Conservation (phyloP, 176 grass and related monocot species). For the Oryza glumipatula region DNA sequence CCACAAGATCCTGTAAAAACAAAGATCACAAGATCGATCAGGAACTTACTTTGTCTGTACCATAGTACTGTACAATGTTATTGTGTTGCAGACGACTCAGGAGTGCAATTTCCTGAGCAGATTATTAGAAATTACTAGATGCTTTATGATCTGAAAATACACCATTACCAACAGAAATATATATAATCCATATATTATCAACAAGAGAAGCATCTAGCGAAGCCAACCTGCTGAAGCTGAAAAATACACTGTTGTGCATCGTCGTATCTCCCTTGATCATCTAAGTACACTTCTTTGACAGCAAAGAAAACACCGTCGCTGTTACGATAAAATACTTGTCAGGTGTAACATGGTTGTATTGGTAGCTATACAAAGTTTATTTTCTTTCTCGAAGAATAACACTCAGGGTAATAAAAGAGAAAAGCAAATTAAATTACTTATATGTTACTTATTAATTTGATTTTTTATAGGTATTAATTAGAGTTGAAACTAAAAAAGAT, state of each 20-base stretch:
- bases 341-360: too few species aligned
- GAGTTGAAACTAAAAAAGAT: too few species aligned
- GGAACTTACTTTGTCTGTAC: constrained; percentile 88
- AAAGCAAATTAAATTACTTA: too few species aligned
- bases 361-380: too few species aligned
- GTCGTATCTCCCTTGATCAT: constrained; percentile 62
- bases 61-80: constrained; percentile 98
- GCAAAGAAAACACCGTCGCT: constrained; percentile 98
- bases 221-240: constrained; percentile 89
- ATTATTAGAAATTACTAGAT: constrained; percentile 12
- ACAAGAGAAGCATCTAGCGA: not conserved
- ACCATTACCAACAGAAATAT: not conserved
- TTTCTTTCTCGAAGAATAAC: too few species aligned
- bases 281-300: constrained; percentile 93
- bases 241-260: constrained; percentile 79
- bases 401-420: too few species aligned
- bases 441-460: too few species aligned
- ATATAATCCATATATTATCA: constrained; percentile 6
- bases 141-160: constrained; percentile 19
- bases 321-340: not conserved
- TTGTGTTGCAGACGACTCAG: constrained; percentile 94
- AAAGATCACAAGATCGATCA: not conserved
- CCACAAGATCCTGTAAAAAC: not conserved
- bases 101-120: constrained; percentile 84
- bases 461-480: too few species aligned